Conservation (phyloP, 768 basidiomycete species). For the Pholiota microspora region DNA sequence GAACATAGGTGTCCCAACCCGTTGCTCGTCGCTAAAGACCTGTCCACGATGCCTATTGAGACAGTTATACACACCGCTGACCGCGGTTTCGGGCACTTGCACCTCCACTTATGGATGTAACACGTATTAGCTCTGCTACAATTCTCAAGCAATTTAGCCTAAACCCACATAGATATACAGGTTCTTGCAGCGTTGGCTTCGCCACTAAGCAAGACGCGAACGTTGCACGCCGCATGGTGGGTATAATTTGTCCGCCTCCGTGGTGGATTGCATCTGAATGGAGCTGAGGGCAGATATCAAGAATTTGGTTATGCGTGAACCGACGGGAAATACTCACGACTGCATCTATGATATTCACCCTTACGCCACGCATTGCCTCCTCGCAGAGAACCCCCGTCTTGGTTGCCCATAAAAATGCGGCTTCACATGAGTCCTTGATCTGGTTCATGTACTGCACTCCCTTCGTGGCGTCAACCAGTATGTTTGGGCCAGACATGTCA, state of each 20-base stretch:
- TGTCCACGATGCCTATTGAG: slow-evolving; percentile 98
- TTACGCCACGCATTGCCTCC: slow-evolving; percentile 98
- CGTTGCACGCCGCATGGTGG: slow-evolving; percentile 89
- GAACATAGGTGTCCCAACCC: slow-evolving; percentile 98
- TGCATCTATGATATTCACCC: slow-evolving; percentile 94
- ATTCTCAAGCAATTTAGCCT: neutral
- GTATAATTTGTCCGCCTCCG: slow-evolving; percentile 97
- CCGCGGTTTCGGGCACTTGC: slow-evolving; percentile 95
- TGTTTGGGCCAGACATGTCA: slow-evolving; percentile 94
- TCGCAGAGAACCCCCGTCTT: slow-evolving; percentile 97
- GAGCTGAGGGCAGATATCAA: slow-evolving; percentile 44
- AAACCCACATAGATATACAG: slow-evolving; percentile 81
- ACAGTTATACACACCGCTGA: slow-evolving; percentile 93
- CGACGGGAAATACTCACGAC: slow-evolving; percentile 70
- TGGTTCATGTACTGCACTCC: slow-evolving; percentile 99
- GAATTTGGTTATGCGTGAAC: too few relatives aligned
- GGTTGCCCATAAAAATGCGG: slow-evolving; percentile 99
- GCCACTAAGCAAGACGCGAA: slow-evolving; percentile 94
- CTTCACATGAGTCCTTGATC: slow-evolving; percentile 99
- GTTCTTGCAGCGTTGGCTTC: slow-evolving; percentile 88
- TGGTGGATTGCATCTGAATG: slow-evolving; percentile 98
- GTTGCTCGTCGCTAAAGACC: slow-evolving; percentile 97
- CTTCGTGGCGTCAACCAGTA: slow-evolving; percentile 98
- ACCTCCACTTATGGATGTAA: slow-evolving; percentile 96
- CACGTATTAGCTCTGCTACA: neutral